A percentile compares a stretch with the other conserved stretches of the same genome.
Evolutionary conservation across 805 yeast species (phyloP).

Genomic region (Blastobotrys americana): DNA sequence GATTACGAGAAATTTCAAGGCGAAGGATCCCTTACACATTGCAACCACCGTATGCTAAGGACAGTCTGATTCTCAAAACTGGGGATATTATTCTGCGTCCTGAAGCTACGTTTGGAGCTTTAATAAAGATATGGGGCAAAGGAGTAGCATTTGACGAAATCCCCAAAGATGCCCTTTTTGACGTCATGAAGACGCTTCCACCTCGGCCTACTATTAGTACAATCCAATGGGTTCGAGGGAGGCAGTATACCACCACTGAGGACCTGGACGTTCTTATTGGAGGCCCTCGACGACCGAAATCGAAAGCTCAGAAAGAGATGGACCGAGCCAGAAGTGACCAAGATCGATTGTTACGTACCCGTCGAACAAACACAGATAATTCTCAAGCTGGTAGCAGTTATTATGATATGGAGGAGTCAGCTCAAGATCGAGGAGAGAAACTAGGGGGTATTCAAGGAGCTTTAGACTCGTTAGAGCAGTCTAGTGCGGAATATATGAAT

Average conservation of each 20-base stretch:
- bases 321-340: conserved; percentile 23
- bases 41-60: conserved; percentile 35
- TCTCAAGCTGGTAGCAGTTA: background rate
- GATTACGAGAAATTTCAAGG: conserved; percentile 51
- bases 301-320: conserved; percentile 36
- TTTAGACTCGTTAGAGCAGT: conserved; percentile 39
- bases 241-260: conserved; percentile 48
- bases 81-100: conserved; percentile 45
- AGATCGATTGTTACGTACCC: conserved; percentile 12
- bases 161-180: conserved; percentile 54
- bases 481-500: conserved; percentile 39
- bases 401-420: conserved; percentile 1
- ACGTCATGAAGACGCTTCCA: conserved; percentile 60
- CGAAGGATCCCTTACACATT: conserved; percentile 40
- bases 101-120: conserved; percentile 46
- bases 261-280: conserved; percentile 64
- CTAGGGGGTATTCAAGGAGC: conserved; percentile 38
- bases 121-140: conserved; percentile 44
- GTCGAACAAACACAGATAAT: conserved; percentile 12
- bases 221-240: conserved; percentile 80
- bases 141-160: conserved; percentile 29
- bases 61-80: conserved; percentile 36
- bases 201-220: conserved; percentile 74
- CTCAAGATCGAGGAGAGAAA: conserved; percentile 17
- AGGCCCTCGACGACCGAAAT: conserved; percentile 63